A percentile compares a stretch with the other conserved stretches of the same genome.
Evolutionary conservation across 1,284 basidiomycete species (phyloP).

Genomic region (Moesziomyces antarcticus): DNA sequence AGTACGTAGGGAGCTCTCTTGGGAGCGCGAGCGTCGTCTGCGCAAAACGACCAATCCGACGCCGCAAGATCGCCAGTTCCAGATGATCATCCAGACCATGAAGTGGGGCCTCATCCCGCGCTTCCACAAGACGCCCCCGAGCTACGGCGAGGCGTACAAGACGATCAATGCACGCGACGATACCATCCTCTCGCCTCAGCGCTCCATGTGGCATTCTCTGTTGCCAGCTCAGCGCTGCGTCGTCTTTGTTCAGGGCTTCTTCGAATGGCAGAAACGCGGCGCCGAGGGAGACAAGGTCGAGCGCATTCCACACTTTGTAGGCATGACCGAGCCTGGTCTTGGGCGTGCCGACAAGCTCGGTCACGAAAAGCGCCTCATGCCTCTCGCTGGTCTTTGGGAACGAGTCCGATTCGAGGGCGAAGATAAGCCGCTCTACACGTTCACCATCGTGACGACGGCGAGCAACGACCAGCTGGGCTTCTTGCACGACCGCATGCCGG

Average conservation of each 20-base stretch:
- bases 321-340: conserved; percentile 75
- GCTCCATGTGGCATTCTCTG: conserved; percentile 42
- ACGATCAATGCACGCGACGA: conserved; percentile 92
- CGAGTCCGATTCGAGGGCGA: conserved; percentile 73
- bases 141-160: conserved; percentile 75
- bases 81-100: conserved; percentile 67
- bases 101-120: conserved; percentile 91
- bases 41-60: conserved; percentile 9
- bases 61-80: conserved; percentile 13
- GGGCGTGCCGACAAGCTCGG: conserved; percentile 76
- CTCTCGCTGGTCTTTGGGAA: conserved; percentile 90
- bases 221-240: conserved; percentile 57
- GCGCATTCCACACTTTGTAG: conserved; percentile 76
- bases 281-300: conserved; percentile 30
- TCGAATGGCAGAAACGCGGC: conserved; percentile 56
- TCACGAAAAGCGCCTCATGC: conserved; percentile 77
- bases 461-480: conserved; percentile 68
- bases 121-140: conserved; percentile 78
- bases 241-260: conserved; percentile 65
- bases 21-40: conserved; percentile 34
- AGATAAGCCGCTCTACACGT: conserved; percentile 78
- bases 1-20: conserved; percentile 46
- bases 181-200: conserved; percentile 72
- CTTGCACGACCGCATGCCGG: conserved; percentile 88
- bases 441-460: conserved; percentile 86